Evolutionary conservation across 106 monocot genomes (phyloP).

Genomic region (Alisma plantagoaquatica): DNA sequence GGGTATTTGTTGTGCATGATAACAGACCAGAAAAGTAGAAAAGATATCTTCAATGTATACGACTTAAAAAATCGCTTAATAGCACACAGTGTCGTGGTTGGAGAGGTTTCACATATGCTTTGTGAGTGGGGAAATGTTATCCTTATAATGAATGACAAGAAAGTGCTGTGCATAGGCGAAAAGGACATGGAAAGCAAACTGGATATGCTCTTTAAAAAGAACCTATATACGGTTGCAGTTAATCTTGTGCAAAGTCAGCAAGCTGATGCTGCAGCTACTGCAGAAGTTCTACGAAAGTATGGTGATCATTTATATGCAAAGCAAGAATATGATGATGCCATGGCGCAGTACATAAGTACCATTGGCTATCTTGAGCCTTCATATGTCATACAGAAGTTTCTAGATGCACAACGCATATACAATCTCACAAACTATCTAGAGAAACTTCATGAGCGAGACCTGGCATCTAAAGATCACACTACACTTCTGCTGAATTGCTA

Average conservation of each 20-base stretch:
- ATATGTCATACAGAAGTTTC: conserved; percentile 98
- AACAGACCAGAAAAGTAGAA: conserved; percentile 45
- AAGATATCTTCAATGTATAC: conserved; percentile 76
- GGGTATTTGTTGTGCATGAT: conserved; percentile 84
- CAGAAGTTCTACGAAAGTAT: conserved; percentile 94
- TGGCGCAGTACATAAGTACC: conserved; percentile 90
- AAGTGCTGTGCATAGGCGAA: conserved; percentile 71
- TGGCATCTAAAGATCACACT: conserved; percentile 93
- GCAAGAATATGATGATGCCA: conserved; percentile 93
- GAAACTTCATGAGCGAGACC: conserved; percentile 76
- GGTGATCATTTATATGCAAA: conserved; percentile 92
- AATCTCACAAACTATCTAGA: conserved; percentile 94
- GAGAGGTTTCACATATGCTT: conserved; percentile 81
- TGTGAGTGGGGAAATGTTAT: conserved; percentile 93
- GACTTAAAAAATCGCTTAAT: conserved; percentile 89
- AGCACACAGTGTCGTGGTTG: conserved; percentile 79
- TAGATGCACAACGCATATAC: conserved; percentile 90
- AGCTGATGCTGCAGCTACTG: conserved; percentile 87
- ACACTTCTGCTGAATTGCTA: conserved; percentile 96
- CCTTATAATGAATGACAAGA: conserved; percentile 78
- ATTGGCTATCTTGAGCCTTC: conserved; percentile 96
- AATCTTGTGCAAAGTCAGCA: conserved; percentile 96
- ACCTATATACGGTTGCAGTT: conserved; percentile 90
- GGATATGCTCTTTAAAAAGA: conserved; percentile 98
- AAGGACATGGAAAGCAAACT: conserved; percentile 99